Evolutionary conservation across 306 rosid genomes (phyloP).

Genomic region (Quercus glauca): DNA sequence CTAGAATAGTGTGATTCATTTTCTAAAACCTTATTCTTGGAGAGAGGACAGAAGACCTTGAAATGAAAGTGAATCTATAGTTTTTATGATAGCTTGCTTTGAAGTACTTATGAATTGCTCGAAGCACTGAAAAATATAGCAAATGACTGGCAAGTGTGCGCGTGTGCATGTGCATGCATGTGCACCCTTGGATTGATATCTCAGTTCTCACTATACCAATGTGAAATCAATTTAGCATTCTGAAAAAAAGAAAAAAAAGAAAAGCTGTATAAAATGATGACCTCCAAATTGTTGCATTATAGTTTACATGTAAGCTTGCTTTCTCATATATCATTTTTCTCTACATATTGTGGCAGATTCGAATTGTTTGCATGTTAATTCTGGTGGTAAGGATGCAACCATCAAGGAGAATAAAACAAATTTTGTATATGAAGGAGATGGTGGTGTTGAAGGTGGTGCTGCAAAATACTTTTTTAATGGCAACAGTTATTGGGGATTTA

Average conservation of each 20-base stretch:
- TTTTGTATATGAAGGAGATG: conserved; percentile 28
- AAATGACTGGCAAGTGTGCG: background rate
- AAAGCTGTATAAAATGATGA: background rate
- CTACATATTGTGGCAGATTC: background rate
- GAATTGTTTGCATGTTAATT: background rate
- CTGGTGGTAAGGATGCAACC: background rate
- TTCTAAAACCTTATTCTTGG: background rate
- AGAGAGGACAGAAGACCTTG: background rate
- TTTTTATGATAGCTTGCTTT: background rate
- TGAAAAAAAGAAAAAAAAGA: too few species aligned
- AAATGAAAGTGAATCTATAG: background rate
- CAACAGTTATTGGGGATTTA: conserved; percentile 32
- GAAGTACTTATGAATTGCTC: background rate
- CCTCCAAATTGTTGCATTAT: background rate
- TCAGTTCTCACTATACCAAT: background rate
- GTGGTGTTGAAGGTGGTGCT: conserved; percentile 30
- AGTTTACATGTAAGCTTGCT: background rate
- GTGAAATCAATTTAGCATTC: background rate
- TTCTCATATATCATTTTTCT: conserved; percentile 6
- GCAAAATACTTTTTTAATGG: conserved; percentile 10
- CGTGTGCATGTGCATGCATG: too few species aligned
- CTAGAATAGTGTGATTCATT: background rate
- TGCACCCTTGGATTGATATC: background rate
- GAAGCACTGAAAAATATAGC: background rate
- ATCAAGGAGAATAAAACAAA: conserved; percentile 7